These are phyloP conservation scores for Venustampulla echinocandica DNA, from an alignment of 495 filamentous ascomycete species.

Conservation along the genomic window DNA sequence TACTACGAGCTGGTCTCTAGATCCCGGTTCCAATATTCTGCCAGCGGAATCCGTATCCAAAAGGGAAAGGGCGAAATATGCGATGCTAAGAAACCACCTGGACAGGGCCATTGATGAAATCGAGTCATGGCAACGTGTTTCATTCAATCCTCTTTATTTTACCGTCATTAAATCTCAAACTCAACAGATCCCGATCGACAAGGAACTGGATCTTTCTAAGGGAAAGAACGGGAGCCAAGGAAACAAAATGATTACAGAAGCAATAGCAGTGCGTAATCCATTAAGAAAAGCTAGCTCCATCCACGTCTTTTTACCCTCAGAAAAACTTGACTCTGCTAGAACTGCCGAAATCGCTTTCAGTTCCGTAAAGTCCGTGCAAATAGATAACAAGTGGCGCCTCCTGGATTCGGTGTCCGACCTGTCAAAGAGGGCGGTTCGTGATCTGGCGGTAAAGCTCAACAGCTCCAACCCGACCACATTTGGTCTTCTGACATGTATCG, in stretches of 20 bases:
- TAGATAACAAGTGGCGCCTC: slow-evolving; percentile 11
- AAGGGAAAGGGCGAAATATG: slow-evolving; percentile 21
- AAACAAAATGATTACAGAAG: neutral
- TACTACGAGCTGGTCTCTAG: neutral
- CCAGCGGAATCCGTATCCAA: neutral
- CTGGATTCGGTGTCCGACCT: slow-evolving; percentile 20
- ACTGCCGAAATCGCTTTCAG: slow-evolving; percentile 7
- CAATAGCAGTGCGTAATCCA: slow-evolving; percentile 3
- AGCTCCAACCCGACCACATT: slow-evolving; percentile 32
- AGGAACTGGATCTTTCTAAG: too few relatives aligned
- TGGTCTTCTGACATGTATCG: slow-evolving; percentile 40
- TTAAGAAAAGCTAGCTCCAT: slow-evolving; percentile 9
- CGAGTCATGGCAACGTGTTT: slow-evolving; percentile 21
- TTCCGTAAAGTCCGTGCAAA: slow-evolving; percentile 6
- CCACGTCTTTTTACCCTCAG: slow-evolving; percentile 21
- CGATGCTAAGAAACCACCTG: slow-evolving; percentile 16
- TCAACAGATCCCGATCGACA: slow-evolving; percentile 21
- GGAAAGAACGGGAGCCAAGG: neutral
- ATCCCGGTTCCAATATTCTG: slow-evolving; percentile 8
- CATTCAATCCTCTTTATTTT: slow-evolving; percentile 30
- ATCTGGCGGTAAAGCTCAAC: slow-evolving; percentile 32
- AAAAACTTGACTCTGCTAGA: slow-evolving; percentile 11
- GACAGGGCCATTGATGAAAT: slow-evolving; percentile 22
- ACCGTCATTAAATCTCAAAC: slow-evolving; percentile 21
- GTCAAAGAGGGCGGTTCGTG: slow-evolving; percentile 27